Evolutionary conservation across 2,329 filamentous ascomycete genomes (phyloP).

Genomic region (Achaetomium macrosporum): DNA sequence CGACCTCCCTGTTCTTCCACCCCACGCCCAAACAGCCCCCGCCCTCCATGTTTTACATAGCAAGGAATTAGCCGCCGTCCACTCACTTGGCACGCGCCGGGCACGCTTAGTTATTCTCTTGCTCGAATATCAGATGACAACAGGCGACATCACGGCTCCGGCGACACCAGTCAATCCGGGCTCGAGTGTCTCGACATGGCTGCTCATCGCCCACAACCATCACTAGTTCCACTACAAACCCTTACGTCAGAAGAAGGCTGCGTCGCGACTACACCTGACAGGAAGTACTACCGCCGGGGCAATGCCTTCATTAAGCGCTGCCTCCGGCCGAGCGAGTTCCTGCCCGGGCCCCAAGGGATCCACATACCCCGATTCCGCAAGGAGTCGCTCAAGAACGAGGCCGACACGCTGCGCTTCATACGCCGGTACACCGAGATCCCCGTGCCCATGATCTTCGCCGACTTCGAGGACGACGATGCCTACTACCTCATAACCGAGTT

Average conservation of each 20-base stretch:
- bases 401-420: constrained; percentile 26
- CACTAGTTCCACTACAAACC: not conserved
- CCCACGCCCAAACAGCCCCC: not conserved
- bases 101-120: not conserved
- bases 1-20: constrained; percentile 3
- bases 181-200: constrained; percentile 1
- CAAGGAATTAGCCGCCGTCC: not conserved
- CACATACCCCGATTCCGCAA: constrained; percentile 28
- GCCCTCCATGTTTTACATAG: not conserved
- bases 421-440: constrained; percentile 26
- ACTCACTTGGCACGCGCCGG: not conserved
- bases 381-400: constrained; percentile 29
- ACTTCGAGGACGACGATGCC: constrained; percentile 30
- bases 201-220: not conserved
- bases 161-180: not conserved
- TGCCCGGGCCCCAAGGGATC: constrained; percentile 25
- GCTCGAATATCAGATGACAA: not conserved
- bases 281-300: constrained; percentile 29
- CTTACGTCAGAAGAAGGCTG: constrained; percentile 23
- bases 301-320: constrained; percentile 29
- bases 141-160: not conserved
- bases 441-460: constrained; percentile 24
- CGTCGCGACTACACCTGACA: constrained; percentile 25
- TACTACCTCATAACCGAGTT: constrained; percentile 29
- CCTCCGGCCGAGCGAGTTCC: constrained; percentile 29